Evolutionary conservation across 495 filamentous ascomycete genomes (phyloP).

Genomic region (Xylaria flabelliformis): DNA sequence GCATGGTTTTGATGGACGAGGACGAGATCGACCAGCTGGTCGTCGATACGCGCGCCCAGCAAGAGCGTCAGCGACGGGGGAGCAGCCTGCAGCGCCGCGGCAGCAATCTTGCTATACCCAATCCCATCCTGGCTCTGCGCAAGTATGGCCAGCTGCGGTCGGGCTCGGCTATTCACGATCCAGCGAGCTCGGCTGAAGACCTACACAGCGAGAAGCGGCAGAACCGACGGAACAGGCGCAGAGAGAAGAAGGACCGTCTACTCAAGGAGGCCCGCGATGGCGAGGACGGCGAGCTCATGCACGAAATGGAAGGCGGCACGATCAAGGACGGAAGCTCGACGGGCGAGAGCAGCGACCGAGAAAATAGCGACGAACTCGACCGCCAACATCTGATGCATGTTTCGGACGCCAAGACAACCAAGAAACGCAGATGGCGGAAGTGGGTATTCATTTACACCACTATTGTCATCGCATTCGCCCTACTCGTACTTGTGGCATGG

Average conservation of each 20-base stretch:
- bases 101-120: conserved; percentile 53
- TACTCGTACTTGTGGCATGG: conserved; percentile 58
- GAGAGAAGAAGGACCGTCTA: conserved; percentile 56
- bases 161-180: conserved; percentile 39
- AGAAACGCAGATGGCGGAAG: conserved; percentile 51
- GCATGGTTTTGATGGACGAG: conserved; percentile 82
- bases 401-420: conserved; percentile 51
- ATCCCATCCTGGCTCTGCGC: conserved; percentile 51
- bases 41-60: conserved; percentile 53
- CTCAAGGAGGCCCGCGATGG: conserved; percentile 57
- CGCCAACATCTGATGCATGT: conserved; percentile 52
- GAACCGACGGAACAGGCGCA: conserved; percentile 47
- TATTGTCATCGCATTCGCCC: conserved; percentile 57
- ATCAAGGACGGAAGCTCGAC: conserved; percentile 67
- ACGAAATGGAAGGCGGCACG: conserved; percentile 85
- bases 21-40: conserved; percentile 86
- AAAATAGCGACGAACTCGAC: conserved; percentile 61
- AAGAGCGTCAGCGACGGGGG: conserved; percentile 58
- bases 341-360: conserved; percentile 61
- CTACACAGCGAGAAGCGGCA: conserved; percentile 59
- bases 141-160: conserved; percentile 44
- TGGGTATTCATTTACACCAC: conserved; percentile 61
- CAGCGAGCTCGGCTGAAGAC: conserved; percentile 42
- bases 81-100: conserved; percentile 55
- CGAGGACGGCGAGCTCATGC: conserved; percentile 80